These are phyloP conservation scores for Thelonectria discophora DNA, from an alignment of 2,329 filamentous ascomycete genomes.

Conservation along the genomic window DNA sequence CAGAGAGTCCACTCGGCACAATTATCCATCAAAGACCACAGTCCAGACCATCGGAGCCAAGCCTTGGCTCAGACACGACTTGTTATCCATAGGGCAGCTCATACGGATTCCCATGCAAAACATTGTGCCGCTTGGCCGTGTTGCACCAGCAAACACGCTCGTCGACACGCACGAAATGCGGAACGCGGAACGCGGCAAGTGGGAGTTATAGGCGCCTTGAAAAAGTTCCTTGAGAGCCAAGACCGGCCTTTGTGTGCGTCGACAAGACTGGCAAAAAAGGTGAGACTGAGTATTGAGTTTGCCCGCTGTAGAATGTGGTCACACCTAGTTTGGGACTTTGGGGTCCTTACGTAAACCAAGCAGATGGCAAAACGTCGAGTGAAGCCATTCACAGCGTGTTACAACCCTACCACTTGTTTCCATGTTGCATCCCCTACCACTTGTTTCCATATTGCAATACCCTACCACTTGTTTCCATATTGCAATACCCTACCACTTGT, in stretches of 20 bases:
- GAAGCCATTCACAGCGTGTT: background rate
- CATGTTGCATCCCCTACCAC: background rate
- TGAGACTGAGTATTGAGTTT: slow-evolving; percentile 10
- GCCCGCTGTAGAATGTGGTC: background rate
- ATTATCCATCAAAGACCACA: slow-evolving; percentile 27
- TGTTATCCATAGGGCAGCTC: slow-evolving; percentile 24
- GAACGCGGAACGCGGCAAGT: slow-evolving; percentile 8
- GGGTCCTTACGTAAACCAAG: slow-evolving; percentile 8
- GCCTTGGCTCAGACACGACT: slow-evolving; percentile 39
- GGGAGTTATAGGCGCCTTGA: background rate
- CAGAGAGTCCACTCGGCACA: slow-evolving; percentile 33
- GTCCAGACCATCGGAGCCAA: slow-evolving; percentile 42
- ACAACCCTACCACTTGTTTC: background rate
- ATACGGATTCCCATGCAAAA: slow-evolving; percentile 18
- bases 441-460: background rate
- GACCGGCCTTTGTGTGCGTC: background rate
- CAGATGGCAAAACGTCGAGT: background rate
- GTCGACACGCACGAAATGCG: slow-evolving; percentile 8
- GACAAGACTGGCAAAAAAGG: background rate
- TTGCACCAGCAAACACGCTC: slow-evolving; percentile 27
- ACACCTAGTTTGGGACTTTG: background rate
- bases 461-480: background rate
- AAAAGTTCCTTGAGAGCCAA: background rate
- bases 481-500: background rate
- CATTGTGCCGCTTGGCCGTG: slow-evolving; percentile 36